These are phyloP conservation scores for Candida fluviatilis DNA, from an alignment of 805 yeast species.

Conservation along the genomic window DNA sequence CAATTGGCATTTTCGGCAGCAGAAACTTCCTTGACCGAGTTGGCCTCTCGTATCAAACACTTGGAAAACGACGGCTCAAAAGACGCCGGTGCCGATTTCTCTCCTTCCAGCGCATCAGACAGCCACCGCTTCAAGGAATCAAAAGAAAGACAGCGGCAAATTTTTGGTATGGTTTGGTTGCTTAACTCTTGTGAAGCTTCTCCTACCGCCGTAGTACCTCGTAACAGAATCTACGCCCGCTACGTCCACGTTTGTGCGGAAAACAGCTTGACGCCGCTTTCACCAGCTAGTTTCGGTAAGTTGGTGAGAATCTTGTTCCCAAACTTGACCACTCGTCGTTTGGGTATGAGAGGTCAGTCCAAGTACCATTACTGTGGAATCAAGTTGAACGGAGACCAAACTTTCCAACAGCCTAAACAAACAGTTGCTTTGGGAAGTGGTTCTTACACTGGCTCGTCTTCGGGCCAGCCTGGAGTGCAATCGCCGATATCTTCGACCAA, in stretches of 20 bases:
- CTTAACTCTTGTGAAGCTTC: conserved; percentile 58
- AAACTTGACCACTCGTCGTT: conserved; percentile 63
- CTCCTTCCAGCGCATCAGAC: conserved; percentile 6
- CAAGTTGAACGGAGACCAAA: conserved; percentile 36
- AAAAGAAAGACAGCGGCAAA: conserved; percentile 62
- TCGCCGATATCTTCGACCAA: conserved; percentile 11
- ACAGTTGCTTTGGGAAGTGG: conserved; percentile 4
- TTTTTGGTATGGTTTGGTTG: conserved; percentile 81
- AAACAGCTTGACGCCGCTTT: conserved; percentile 49
- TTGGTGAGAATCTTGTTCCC: conserved; percentile 65
- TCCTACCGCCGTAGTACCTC: conserved; percentile 38
- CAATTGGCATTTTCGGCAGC: conserved; percentile 31
- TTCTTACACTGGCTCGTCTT: background rate
- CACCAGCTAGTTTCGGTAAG: conserved; percentile 79
- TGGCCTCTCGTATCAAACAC: conserved; percentile 42
- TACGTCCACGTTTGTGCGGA: conserved; percentile 38
- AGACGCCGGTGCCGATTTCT: conserved; percentile 2
- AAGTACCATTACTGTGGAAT: conserved; percentile 86
- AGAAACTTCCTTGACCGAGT: conserved; percentile 35
- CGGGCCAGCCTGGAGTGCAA: conserved; percentile 3
- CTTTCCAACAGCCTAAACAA: conserved; percentile 15
- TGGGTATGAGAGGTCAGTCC: conserved; percentile 79
- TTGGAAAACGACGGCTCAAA: conserved; percentile 29
- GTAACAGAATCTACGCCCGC: conserved; percentile 40
- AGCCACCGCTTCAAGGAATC: conserved; percentile 10